Base-by-base conservation (phyloP, 495 filamentous ascomycete species). In the Lentithecium fluviatile region DNA sequence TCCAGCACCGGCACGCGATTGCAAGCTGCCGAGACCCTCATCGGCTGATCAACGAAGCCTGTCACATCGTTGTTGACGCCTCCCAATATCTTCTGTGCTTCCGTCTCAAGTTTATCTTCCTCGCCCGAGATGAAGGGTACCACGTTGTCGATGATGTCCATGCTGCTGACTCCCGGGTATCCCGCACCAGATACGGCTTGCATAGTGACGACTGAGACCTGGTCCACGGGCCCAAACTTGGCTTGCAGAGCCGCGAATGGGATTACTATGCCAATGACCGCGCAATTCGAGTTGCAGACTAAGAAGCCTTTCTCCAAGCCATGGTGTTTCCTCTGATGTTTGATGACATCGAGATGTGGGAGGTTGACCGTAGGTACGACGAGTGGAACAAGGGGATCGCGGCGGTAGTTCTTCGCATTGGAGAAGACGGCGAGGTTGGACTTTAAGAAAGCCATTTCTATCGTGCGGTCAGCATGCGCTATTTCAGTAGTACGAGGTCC, bases 241-340 rank as follows among this genome's bases (percentile, higher is more conserved):
- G 70, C 51, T 49, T 73, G 73, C 13, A 77, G 70, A 8, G 75
- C 75, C 13, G 73, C 75, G 62, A 75, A 73, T 6, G 75, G 74
- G 37, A 77, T 76, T 24, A 76, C 75, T 38, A 78, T 60, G 58
- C 75, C 75, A 49, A 77, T 75, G 53, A 78, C 75, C 2, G 75
- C 75, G 66, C 75, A 77, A 59, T 77, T 78, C 42, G 73, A 76
- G 63, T 78, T 78, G 69, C 75, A 78, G 55, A 77, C 75, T 8
- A 74, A 66, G 62, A 78, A 76, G 47, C 75, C 75, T 38, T 71
- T 69, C 1, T 70, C 64, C 6, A 76, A 60, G 13, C 59, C 55
- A 46, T 69, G 57, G 25, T 71, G 64, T 50, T 71, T 68, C 21
- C 74, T 57, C 52, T 78, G 75, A 52, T 75, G 71, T 13, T 64